Conservation (phyloP, 2,329 filamentous ascomycete species). For the Hypoxylon sp. region DNA sequence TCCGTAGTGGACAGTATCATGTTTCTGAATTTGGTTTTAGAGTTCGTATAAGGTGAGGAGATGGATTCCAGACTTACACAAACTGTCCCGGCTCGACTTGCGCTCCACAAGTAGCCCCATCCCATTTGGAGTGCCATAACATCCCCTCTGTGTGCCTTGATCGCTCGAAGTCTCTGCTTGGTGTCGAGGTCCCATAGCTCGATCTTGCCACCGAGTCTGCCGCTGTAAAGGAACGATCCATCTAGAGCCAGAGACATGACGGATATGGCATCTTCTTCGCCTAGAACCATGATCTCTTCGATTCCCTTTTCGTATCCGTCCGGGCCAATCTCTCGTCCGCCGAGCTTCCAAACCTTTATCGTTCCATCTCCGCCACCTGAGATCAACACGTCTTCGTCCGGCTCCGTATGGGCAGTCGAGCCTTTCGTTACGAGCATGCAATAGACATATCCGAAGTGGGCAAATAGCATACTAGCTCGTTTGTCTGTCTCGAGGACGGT, state of each 20-base stretch:
- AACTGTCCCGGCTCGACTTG: slow-evolving; percentile 85
- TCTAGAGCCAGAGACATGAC: slow-evolving; percentile 84
- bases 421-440: slow-evolving; percentile 89
- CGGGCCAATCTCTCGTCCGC: slow-evolving; percentile 54
- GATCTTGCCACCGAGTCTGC: slow-evolving; percentile 84
- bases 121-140: slow-evolving; percentile 87
- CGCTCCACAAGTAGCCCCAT: slow-evolving; percentile 85
- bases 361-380: slow-evolving; percentile 93
- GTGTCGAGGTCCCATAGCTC: slow-evolving; percentile 98
- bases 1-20: slow-evolving; percentile 71
- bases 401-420: slow-evolving; percentile 69
- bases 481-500: slow-evolving; percentile 80
- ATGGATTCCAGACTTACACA: slow-evolving; percentile 64
- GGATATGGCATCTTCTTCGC: slow-evolving; percentile 67
- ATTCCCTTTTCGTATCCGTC: slow-evolving; percentile 67
- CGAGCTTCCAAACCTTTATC: slow-evolving; percentile 90
- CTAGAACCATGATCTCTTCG: slow-evolving; percentile 71
- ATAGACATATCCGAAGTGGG: slow-evolving; percentile 95
- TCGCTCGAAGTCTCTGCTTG: slow-evolving; percentile 84
- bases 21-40: slow-evolving; percentile 58
- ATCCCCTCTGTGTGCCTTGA: slow-evolving; percentile 82
- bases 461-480: slow-evolving; percentile 83
- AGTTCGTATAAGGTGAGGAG: slow-evolving; percentile 16
- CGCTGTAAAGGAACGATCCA: slow-evolving; percentile 90
- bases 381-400: slow-evolving; percentile 81